A percentile compares a stretch with the other conserved stretches of the same genome.
Conservation (phyloP, 2,329 filamentous ascomycete species). For the Cercospora janseana region DNA sequence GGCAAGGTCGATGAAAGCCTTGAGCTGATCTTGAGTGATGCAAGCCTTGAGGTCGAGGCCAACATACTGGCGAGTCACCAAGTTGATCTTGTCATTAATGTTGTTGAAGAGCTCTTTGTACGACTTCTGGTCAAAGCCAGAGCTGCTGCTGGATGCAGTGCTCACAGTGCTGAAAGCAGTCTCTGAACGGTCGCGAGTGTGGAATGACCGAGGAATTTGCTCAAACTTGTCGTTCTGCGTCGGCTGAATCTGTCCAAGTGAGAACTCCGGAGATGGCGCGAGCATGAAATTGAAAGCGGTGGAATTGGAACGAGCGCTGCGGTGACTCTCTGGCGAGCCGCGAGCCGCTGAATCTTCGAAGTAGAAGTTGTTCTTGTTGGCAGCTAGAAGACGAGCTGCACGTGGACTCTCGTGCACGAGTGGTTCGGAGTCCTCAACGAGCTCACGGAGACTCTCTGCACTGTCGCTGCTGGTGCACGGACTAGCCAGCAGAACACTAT, state of each 20-base stretch:
- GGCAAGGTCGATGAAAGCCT: slow-evolving; percentile 9
- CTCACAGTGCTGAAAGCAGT: not conserved
- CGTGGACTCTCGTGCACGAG: slow-evolving; percentile 8
- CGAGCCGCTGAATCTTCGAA: not conserved
- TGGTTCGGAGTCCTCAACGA: slow-evolving; percentile 10
- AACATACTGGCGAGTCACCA: slow-evolving; percentile 1
- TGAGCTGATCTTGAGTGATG: not conserved
- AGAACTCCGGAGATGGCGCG: not conserved
- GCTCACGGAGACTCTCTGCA: slow-evolving; percentile 1
- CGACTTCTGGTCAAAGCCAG: slow-evolving; percentile 5
- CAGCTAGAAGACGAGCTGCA: not conserved
- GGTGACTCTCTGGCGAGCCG: not conserved
- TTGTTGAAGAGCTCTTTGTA: slow-evolving; percentile 14
- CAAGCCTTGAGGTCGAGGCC: not conserved
- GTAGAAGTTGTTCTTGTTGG: not conserved
- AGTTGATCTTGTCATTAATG: slow-evolving; percentile 7
- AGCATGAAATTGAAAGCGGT: not conserved
- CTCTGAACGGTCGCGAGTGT: not conserved
- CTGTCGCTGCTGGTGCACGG: not conserved
- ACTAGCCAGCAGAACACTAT: slow-evolving; percentile 3
- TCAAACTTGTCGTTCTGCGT: not conserved
- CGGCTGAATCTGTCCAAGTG: not conserved
- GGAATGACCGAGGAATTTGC: not conserved
- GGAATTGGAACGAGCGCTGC: not conserved
- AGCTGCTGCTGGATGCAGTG: slow-evolving; percentile 1